Evolutionary conservation across 371 early-diverging fungal species (phyloP).

Genomic region (Apophysomyces elegans): DNA sequence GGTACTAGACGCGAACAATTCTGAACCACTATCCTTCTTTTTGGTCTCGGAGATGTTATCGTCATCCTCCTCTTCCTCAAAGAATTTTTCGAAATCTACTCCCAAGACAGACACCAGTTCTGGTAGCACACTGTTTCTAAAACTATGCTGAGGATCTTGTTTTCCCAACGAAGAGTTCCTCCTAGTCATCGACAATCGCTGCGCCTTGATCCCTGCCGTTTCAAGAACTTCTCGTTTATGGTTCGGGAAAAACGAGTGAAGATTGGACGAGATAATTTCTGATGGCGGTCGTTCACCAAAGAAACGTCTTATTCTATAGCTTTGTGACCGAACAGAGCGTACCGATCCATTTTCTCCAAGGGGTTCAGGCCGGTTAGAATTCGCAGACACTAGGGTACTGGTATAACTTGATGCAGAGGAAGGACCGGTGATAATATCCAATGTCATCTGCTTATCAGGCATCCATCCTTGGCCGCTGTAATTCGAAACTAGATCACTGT

Average conservation of each 20-base stretch:
- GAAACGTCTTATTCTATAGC: constrained; percentile 49
- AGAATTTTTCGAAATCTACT: constrained; percentile 50
- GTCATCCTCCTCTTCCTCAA: constrained; percentile 52
- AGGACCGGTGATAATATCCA: constrained; percentile 34
- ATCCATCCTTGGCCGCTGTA: constrained; percentile 15
- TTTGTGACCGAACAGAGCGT: constrained; percentile 27
- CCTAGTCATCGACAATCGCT: constrained; percentile 49
- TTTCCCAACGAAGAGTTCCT: constrained; percentile 30
- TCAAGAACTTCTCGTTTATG: constrained; percentile 54
- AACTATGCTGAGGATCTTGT: constrained; percentile 26
- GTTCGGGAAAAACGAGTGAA: constrained; percentile 89
- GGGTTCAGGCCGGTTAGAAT: background rate
- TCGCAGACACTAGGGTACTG: background rate
- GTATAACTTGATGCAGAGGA: background rate
- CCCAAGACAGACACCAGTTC: constrained; percentile 53
- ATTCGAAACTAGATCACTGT: constrained; percentile 10
- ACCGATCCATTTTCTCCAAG: constrained; percentile 12
- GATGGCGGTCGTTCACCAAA: constrained; percentile 95
- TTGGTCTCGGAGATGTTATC: background rate
- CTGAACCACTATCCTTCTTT: background rate
- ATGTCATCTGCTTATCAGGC: constrained; percentile 32
- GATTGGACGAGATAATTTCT: constrained; percentile 85
- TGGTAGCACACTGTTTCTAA: constrained; percentile 53
- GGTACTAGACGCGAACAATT: background rate
- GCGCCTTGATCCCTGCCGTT: constrained; percentile 57